phyloP scores from a whole-genome alignment of 139 green algal species.

The Bryopsis sp. region DNA sequence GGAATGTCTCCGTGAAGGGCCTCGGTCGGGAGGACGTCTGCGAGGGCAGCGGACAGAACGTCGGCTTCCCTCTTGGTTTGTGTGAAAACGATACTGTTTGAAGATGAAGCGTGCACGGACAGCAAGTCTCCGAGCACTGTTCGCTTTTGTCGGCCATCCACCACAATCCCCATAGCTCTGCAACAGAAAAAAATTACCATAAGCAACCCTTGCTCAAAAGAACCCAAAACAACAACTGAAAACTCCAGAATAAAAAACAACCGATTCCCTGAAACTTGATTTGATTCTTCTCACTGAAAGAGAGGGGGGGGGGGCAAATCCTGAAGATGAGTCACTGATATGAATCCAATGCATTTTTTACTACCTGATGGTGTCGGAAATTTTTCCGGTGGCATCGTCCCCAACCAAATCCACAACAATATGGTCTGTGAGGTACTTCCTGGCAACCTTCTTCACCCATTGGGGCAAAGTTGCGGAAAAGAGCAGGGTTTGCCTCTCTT shows the following conservation, averaged over 20 bases:
- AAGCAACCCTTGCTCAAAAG: too few relatives aligned
- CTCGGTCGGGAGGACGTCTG: constrained; percentile 46
- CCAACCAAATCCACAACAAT: constrained; percentile 90
- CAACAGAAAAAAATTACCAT: too few relatives aligned
- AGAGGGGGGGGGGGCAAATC: too few relatives aligned
- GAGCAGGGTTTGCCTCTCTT: constrained; percentile 85
- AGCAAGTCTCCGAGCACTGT: constrained; percentile 80
- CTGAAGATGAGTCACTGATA: too few relatives aligned
- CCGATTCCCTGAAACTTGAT: too few relatives aligned
- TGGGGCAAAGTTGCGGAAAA: constrained; percentile 93
- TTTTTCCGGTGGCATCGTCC: constrained; percentile 65
- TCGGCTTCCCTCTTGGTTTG: constrained; percentile 89
- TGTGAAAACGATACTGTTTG: constrained; percentile 92
- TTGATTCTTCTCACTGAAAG: too few relatives aligned
- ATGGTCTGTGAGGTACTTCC: constrained; percentile 67
- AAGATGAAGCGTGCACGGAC: constrained; percentile 51
- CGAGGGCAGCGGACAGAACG: constrained; percentile 52
- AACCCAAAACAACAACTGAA: too few relatives aligned
- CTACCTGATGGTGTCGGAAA: constrained; percentile 61
- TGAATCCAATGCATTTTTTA: not conserved
- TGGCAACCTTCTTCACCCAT: constrained; percentile 81
- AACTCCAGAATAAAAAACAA: too few relatives aligned
- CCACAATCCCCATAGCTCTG: constrained; percentile 25
- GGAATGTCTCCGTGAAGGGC: constrained; percentile 91
- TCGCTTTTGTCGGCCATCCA: constrained; percentile 35